Percentiles rank a stretch among this genome's conserved stretches.
Conservation (phyloP, 495 filamentous ascomycete species). For the Xylaria cubensis region DNA sequence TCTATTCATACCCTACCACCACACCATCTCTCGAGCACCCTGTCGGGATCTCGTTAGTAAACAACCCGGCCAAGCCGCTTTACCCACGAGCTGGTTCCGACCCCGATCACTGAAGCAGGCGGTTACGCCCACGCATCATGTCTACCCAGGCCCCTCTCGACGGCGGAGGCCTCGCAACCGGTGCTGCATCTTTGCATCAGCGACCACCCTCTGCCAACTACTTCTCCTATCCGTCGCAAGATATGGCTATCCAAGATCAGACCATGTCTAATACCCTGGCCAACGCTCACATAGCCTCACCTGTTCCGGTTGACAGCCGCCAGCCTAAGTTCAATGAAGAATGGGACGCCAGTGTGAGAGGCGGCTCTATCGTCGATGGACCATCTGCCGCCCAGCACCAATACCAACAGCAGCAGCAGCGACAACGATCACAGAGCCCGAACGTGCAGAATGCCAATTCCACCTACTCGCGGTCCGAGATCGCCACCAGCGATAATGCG, state of each 20-base stretch:
- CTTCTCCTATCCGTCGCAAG: conserved; percentile 37
- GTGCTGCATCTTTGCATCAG: conserved; percentile 24
- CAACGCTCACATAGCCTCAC: conserved; percentile 45
- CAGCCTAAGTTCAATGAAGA: conserved; percentile 68
- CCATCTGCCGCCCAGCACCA: conserved; percentile 29
- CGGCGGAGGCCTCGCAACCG: conserved; percentile 22
- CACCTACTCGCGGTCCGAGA: conserved; percentile 54
- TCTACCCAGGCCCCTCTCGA: conserved; percentile 36
- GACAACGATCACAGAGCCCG: conserved; percentile 29
- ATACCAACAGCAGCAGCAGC: conserved; percentile 28
- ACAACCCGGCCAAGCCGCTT: neutral
- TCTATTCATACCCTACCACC: neutral
- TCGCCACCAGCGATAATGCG: conserved; percentile 48
- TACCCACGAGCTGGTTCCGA: conserved; percentile 12
- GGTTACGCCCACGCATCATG: conserved; percentile 32
- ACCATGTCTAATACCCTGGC: conserved; percentile 51
- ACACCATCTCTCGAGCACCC: neutral
- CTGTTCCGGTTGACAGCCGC: conserved; percentile 37
- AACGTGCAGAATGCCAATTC: conserved; percentile 58
- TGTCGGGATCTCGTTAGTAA: neutral
- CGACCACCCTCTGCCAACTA: conserved; percentile 34
- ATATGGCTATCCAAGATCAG: conserved; percentile 42
- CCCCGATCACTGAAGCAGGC: neutral
- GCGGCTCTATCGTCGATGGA: conserved; percentile 64
- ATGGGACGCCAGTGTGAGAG: conserved; percentile 72